Percentiles rank a stretch among this genome's conserved stretches.
phyloP scores from a whole-genome alignment of 805 yeast species.

The Saturnispora quitensis region DNA sequence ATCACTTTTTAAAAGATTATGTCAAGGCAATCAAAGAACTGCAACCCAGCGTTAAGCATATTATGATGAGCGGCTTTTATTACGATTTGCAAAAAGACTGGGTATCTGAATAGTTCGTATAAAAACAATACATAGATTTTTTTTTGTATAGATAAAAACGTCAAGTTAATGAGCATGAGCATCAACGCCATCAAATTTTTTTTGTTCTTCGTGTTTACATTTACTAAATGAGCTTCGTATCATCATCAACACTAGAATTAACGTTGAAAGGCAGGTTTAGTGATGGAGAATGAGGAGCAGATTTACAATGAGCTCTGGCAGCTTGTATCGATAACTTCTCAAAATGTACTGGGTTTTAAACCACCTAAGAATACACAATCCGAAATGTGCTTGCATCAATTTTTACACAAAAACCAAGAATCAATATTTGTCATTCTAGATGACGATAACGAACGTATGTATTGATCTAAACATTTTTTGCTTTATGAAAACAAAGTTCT shows the following conservation, averaged over 20 bases:
- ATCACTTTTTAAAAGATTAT: slow-evolving; percentile 40
- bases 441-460: background rate
- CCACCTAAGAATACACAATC: background rate
- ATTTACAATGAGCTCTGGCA: background rate
- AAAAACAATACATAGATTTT: background rate
- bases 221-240: background rate
- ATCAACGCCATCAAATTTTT: background rate
- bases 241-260: background rate
- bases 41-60: background rate
- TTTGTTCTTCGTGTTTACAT: background rate
- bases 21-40: slow-evolving; percentile 16
- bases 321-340: background rate
- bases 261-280: background rate
- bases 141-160: background rate
- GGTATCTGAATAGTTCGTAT: background rate
- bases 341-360: background rate
- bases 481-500: background rate
- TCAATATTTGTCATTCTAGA: background rate
- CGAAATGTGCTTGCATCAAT: background rate
- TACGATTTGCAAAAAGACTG: background rate
- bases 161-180: background rate
- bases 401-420: background rate
- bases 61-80: slow-evolving; percentile 4
- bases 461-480: background rate
- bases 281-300: background rate